These are phyloP conservation scores for Cyberlindnera samutprakarnensis DNA, from an alignment of 805 yeast species.

Conservation along the genomic window DNA sequence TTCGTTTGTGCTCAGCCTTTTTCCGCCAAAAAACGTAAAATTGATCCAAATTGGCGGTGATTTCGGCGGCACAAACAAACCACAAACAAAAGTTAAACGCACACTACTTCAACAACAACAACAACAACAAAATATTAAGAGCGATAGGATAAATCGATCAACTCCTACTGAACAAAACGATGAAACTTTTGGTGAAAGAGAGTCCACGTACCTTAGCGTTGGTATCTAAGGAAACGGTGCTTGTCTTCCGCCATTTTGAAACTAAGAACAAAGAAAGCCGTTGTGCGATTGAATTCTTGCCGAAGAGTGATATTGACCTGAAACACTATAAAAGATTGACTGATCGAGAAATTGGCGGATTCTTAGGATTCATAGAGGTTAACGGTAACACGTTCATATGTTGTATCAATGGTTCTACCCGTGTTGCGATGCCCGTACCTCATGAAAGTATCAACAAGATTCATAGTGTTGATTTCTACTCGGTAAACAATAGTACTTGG, in stretches of 20 bases:
- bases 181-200: slow-evolving; percentile 31
- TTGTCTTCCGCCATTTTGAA: slow-evolving; percentile 37
- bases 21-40: too few species aligned
- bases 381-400: slow-evolving; percentile 65
- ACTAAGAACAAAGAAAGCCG: slow-evolving; percentile 22
- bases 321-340: slow-evolving; percentile 36
- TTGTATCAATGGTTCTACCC: slow-evolving; percentile 65
- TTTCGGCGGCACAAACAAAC: too few species aligned
- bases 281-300: slow-evolving; percentile 44
- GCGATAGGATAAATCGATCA: too few species aligned
- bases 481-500: slow-evolving; percentile 67
- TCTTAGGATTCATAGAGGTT: slow-evolving; percentile 74
- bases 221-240: slow-evolving; percentile 34
- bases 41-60: too few species aligned
- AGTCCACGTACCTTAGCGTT: slow-evolving; percentile 34
- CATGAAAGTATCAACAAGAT: slow-evolving; percentile 77
- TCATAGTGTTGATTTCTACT: slow-evolving; percentile 78
- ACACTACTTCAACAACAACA: too few species aligned
- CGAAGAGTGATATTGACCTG: slow-evolving; percentile 29
- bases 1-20: too few species aligned
- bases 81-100: too few species aligned
- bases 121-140: too few species aligned
- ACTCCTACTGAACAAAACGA: slow-evolving; percentile 5
- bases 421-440: slow-evolving; percentile 77
- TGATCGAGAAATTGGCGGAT: slow-evolving; percentile 47